Base-by-base conservation (phyloP, 495 filamentous ascomycete genomes). In the Pyrenopolyporus hunteri region DNA sequence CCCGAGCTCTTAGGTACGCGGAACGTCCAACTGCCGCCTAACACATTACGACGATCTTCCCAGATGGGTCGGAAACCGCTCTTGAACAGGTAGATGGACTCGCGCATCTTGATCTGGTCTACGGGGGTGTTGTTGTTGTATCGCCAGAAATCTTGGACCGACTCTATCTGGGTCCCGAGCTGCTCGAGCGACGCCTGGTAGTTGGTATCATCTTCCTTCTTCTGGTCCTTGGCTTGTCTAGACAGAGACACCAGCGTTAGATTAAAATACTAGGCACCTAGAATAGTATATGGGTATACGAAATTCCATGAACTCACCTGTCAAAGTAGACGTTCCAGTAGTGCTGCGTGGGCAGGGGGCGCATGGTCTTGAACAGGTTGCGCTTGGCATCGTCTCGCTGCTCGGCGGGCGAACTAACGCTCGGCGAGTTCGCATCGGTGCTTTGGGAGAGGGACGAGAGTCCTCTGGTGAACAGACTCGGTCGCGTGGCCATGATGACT, bases 51-150 rank as follows among this genome's bases (percentile, higher is more conserved):
- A 29, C 88, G 83, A 70, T 97, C 92, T 74, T 97, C 92, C 92
- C 92, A 96, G 44, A 95, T 80, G 13, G 92, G 92, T 67, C 86
- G 84, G 59, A 94, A 90, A 25, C 89, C 89, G 50, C 86, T 80
- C 69, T 95, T 93, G 81, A 96, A 96, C 55, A 97, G 82, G 70
- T 96, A 93, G 39, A 95, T 83, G 13, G 85, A 87, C 73, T 96
- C 91, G 35, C 89, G 84, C 70, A 92, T 83, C 53, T 87, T 86
- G 73, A 97, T 83, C 66, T 82, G 82, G 16, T 87, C 76, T 52
- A 92, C 82, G 10, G 90, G 88, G 47, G 89, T 92, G 74, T 96
- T 94, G 76, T 97, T 96, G 77, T 88, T 86, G 73, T 92, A 87
- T 54, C 89, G 84, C 89, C 91, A 96, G 76, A 96, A 97, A 59